phyloP scores from a whole-genome alignment of 495 filamentous ascomycete species.

The Penicillium nucicola region DNA sequence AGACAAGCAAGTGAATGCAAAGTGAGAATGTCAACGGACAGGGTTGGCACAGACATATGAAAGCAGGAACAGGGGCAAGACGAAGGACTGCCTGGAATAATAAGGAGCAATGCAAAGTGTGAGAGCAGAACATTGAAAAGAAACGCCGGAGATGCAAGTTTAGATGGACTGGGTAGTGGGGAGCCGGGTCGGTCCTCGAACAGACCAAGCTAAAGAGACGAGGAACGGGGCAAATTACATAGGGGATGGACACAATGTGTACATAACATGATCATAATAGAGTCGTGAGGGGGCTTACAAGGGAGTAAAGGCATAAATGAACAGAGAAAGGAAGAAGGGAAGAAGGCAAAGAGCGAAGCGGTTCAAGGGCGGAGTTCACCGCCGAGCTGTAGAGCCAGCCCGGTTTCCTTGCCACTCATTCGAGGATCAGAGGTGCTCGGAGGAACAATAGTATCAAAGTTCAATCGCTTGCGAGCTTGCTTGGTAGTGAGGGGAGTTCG shows the following conservation, averaged over 20 bases:
- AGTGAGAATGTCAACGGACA: not conserved
- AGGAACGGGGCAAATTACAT: constrained; percentile 12
- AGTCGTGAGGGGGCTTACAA: constrained; percentile 30
- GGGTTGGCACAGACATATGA: not conserved
- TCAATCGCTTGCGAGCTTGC: constrained; percentile 58
- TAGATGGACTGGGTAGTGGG: not conserved
- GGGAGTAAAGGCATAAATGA: constrained; percentile 8
- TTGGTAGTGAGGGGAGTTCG: constrained; percentile 59
- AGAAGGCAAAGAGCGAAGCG: not conserved
- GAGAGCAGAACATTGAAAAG: not conserved
- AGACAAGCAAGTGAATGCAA: not conserved
- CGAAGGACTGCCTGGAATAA: not conserved
- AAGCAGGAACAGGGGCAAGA: not conserved
- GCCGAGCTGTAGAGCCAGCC: constrained; percentile 40
- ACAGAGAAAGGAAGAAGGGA: constrained; percentile 20
- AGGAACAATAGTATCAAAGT: constrained; percentile 64
- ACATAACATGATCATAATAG: constrained; percentile 25
- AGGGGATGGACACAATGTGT: constrained; percentile 24
- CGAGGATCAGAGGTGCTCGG: constrained; percentile 41
- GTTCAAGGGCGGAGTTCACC: constrained; percentile 39
- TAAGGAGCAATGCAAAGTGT: not conserved
- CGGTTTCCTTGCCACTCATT: constrained; percentile 26
- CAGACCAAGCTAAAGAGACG: not conserved
- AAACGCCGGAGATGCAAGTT: constrained; percentile 7
- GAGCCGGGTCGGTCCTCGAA: not conserved